Conservation (phyloP, 768 basidiomycete species). For the Mycena chlorophos region DNA sequence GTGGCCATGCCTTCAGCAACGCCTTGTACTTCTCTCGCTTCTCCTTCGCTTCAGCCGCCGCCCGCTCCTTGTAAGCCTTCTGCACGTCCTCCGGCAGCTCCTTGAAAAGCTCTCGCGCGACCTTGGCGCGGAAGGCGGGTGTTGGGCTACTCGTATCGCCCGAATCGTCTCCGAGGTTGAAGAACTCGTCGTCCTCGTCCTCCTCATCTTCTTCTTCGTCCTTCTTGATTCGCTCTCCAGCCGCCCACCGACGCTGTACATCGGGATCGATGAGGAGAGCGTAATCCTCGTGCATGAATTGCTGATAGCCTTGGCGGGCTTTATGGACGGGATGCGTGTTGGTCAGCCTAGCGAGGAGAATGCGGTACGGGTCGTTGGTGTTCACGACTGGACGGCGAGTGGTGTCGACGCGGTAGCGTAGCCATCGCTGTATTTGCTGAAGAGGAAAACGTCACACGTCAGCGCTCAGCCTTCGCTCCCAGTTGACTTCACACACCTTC, state of each 20-base stretch:
- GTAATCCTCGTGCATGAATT: slow-evolving; percentile 1
- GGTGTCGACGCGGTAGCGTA: background rate
- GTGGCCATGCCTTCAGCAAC: background rate
- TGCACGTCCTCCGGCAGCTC: background rate
- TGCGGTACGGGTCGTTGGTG: background rate
- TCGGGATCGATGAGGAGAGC: background rate
- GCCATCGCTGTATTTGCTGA: slow-evolving; percentile 7
- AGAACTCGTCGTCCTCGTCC: no score
- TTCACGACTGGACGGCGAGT: background rate
- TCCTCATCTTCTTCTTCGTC: background rate
- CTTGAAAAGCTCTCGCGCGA: background rate
- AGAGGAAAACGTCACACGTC: background rate
- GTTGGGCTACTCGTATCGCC: background rate
- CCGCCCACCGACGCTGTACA: background rate
- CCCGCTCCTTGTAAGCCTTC: background rate
- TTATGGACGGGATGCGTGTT: background rate
- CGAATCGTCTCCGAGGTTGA: background rate
- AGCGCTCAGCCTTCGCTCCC: background rate
- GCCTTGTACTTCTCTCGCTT: background rate
- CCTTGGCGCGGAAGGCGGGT: background rate
- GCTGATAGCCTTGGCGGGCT: slow-evolving; percentile 5
- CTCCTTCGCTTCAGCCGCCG: background rate
- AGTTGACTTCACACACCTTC: background rate
- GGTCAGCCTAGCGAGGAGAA: background rate
- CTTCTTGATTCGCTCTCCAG: background rate